These are phyloP conservation scores for Cryptococcus depauperatus DNA, from an alignment of 1,284 basidiomycete species.

Conservation along the genomic window DNA sequence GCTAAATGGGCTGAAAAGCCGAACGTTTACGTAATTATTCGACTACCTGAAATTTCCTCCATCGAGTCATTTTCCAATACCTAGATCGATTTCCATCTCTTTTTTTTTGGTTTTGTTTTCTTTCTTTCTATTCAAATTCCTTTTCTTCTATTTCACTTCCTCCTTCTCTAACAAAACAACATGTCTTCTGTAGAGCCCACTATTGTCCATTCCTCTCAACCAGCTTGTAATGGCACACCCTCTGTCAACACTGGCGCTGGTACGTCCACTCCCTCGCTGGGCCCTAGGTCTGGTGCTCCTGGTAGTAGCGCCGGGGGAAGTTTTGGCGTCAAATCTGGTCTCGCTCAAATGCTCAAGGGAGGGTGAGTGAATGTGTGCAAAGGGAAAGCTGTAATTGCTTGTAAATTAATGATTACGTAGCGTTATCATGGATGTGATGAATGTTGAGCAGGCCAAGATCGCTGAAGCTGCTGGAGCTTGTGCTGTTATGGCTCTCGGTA, in stretches of 20 bases:
- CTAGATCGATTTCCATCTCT: no score
- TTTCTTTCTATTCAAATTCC: no score
- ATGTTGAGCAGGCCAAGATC: conserved; percentile 64
- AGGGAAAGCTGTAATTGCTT: no score
- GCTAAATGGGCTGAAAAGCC: no score
- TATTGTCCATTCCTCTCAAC: conserved; percentile 31
- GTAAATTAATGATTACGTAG: conserved; percentile 47
- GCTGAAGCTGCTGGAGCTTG: conserved; percentile 97
- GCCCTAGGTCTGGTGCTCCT: conserved; percentile 11
- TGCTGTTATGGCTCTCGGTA: conserved; percentile 84
- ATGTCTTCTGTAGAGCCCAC: conserved; percentile 32
- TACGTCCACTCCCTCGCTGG: conserved; percentile 27
- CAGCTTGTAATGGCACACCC: conserved; percentile 27
- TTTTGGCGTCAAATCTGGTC: conserved; percentile 85
- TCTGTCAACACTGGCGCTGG: conserved; percentile 38
- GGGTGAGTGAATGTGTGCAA: conserved; percentile 30
- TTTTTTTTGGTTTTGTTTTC: no score
- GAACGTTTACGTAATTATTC: no score
- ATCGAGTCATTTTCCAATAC: no score
- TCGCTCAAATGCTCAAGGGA: conserved; percentile 90
- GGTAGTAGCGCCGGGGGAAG: conserved; percentile 56
- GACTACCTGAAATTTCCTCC: no score
- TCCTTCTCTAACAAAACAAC: not conserved
- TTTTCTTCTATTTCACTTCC: not conserved
- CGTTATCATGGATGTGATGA: conserved; percentile 80